These are phyloP conservation scores for Ceratocystis huliohia DNA, from an alignment of 2,329 filamentous ascomycete genomes.

Conservation along the genomic window DNA sequence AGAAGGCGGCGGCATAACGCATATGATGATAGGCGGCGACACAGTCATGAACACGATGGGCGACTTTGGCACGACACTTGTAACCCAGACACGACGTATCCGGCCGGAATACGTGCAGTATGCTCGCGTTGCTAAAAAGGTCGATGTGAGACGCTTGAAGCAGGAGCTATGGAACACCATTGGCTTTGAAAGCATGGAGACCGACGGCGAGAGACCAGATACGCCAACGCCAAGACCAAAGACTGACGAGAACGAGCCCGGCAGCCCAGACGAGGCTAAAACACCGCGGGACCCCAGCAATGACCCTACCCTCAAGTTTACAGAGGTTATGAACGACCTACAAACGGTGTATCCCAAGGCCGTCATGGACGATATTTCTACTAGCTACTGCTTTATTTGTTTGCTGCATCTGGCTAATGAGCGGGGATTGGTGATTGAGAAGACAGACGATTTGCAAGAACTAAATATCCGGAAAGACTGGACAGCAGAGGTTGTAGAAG, in stretches of 20 bases:
- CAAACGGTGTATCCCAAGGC: constrained; percentile 75
- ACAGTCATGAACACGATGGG: constrained; percentile 34
- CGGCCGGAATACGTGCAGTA: constrained; percentile 60
- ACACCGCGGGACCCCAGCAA: constrained; percentile 9
- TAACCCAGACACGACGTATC: constrained; percentile 50
- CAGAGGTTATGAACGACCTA: constrained; percentile 77
- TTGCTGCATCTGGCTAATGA: constrained; percentile 85
- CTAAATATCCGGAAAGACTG: constrained; percentile 50
- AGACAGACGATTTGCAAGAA: constrained; percentile 45
- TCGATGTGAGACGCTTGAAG: constrained; percentile 55
- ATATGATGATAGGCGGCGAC: constrained; percentile 40
- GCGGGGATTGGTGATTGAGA: constrained; percentile 68
- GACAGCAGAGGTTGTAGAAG: constrained; percentile 43
- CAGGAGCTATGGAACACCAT: constrained; percentile 60
- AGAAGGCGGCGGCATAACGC: constrained; percentile 36
- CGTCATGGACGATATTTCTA: constrained; percentile 87
- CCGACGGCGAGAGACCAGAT: constrained; percentile 22
- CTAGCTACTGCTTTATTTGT: constrained; percentile 85
- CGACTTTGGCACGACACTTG: constrained; percentile 53
- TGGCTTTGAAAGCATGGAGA: constrained; percentile 41
- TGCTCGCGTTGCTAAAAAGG: constrained; percentile 57
- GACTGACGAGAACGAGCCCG: constrained; percentile 1
- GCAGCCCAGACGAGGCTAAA: constrained; percentile 25
- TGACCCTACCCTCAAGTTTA: constrained; percentile 65
- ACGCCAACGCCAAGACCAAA: constrained; percentile 25